Evolutionary conservation across 495 filamentous ascomycete species (phyloP).

Genomic region (Aspergillus steynii): DNA sequence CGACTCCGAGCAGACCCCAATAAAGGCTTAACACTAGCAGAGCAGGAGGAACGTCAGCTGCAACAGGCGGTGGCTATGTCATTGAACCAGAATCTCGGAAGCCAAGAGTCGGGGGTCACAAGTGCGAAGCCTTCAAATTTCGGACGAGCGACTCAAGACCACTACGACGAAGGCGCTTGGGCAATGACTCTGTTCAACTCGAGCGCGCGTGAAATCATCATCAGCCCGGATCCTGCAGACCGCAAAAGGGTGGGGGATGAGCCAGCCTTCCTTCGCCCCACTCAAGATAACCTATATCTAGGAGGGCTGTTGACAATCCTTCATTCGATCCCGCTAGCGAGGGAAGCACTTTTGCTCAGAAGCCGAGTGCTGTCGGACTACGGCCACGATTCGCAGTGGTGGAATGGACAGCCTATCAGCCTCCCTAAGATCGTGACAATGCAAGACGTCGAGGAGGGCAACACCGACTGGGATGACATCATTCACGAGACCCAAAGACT

Average conservation of each 20-base stretch:
- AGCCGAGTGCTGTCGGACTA: slow-evolving; percentile 58
- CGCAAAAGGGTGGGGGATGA: slow-evolving; percentile 58
- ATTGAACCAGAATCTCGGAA: slow-evolving; percentile 42
- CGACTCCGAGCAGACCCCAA: slow-evolving; percentile 37
- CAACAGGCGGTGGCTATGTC: slow-evolving; percentile 59
- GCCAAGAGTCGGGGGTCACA: slow-evolving; percentile 62
- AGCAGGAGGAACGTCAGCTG: slow-evolving; percentile 58
- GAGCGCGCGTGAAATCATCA: slow-evolving; percentile 57
- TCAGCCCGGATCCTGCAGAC: slow-evolving; percentile 59
- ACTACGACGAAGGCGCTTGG: slow-evolving; percentile 76
- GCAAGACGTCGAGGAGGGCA: slow-evolving; percentile 36
- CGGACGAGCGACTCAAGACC: slow-evolving; percentile 67
- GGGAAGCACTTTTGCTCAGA: slow-evolving; percentile 68
- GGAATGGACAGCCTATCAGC: slow-evolving; percentile 70
- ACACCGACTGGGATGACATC: slow-evolving; percentile 48
- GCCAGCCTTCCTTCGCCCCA: slow-evolving; percentile 74
- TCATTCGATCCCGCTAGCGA: slow-evolving; percentile 79
- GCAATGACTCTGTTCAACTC: slow-evolving; percentile 65
- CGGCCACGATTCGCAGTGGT: slow-evolving; percentile 75
- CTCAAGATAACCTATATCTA: slow-evolving; percentile 58
- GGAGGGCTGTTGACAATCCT: slow-evolving; percentile 74
- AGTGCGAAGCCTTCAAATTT: slow-evolving; percentile 52
- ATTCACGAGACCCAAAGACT: slow-evolving; percentile 64
- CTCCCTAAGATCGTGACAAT: slow-evolving; percentile 57
- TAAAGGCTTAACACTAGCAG: slow-evolving; percentile 46